Evolutionary conservation across 106 monocot species (phyloP).

Genomic region (Allium sativum): DNA sequence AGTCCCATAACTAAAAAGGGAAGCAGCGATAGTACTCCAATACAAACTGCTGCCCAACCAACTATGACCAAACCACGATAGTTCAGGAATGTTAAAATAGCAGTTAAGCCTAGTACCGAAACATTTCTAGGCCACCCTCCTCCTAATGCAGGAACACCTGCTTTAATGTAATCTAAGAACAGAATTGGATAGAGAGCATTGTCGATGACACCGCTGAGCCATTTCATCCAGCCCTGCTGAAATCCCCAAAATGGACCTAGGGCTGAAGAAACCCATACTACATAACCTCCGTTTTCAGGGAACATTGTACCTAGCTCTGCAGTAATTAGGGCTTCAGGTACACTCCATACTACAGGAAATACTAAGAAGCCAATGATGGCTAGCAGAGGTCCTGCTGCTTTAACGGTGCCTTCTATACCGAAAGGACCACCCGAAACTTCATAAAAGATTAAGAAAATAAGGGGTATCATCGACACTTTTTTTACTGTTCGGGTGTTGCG

Average conservation of each 20-base stretch:
- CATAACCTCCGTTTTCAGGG: slow-evolving; percentile 70
- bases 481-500: slow-evolving; percentile 10
- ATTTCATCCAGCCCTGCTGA: slow-evolving; percentile 78
- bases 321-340: slow-evolving; percentile 69
- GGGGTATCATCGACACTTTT: slow-evolving; percentile 48
- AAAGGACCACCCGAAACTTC: slow-evolving; percentile 77
- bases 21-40: too few species aligned
- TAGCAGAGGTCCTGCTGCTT: slow-evolving; percentile 56
- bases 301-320: slow-evolving; percentile 73
- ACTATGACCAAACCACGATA: too few species aligned
- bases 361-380: slow-evolving; percentile 50
- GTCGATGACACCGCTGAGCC: slow-evolving; percentile 73
- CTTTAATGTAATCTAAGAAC: slow-evolving; percentile 59
- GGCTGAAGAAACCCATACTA: slow-evolving; percentile 65
- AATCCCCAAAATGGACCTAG: slow-evolving; percentile 66
- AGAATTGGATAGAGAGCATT: slow-evolving; percentile 71
- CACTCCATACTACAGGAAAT: slow-evolving; percentile 68
- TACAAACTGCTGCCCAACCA: too few species aligned
- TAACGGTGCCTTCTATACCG: slow-evolving; percentile 57
- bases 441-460: slow-evolving; percentile 65
- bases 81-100: too few species aligned
- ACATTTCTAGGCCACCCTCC: slow-evolving; percentile 26
- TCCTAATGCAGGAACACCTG: slow-evolving; percentile 36
- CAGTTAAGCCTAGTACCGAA: too few species aligned
- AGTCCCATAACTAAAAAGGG: too few species aligned